These are phyloP conservation scores for Euryodendron excelsum DNA, from an alignment of 148 eudicot species.

Conservation along the genomic window DNA sequence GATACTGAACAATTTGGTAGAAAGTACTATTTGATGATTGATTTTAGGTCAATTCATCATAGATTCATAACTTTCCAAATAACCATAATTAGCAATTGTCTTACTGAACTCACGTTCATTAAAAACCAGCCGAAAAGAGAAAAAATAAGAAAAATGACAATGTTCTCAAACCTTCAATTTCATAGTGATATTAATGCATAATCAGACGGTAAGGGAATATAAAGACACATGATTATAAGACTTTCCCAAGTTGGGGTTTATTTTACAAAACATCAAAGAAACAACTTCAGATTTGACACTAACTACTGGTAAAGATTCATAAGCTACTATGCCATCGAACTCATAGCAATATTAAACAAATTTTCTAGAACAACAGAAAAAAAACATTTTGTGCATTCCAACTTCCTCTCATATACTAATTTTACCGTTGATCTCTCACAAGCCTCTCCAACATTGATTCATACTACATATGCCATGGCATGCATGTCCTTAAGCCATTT, in stretches of 20 bases:
- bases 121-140: neutral
- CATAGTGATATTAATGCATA: neutral
- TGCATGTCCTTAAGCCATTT: slow-evolving; percentile 71
- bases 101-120: too few relatives aligned
- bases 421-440: too few relatives aligned
- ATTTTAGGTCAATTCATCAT: neutral
- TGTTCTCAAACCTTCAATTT: neutral
- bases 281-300: slow-evolving; percentile 26
- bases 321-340: neutral
- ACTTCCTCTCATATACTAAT: too few relatives aligned
- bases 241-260: neutral
- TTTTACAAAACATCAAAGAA: slow-evolving; percentile 13
- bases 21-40: too few relatives aligned
- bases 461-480: slow-evolving; percentile 44
- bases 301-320: slow-evolving; percentile 1
- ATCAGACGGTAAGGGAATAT: neutral
- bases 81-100: too few relatives aligned
- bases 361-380: too few relatives aligned
- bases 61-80: neutral
- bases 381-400: too few relatives aligned
- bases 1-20: neutral
- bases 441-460: too few relatives aligned
- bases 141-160: neutral
- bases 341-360: too few relatives aligned
- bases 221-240: neutral